A percentile compares a stretch with the other conserved stretches of the same genome.
phyloP scores from a whole-genome alignment of 1,139 yeast species.

The Cylindricascospora bacillispora region DNA sequence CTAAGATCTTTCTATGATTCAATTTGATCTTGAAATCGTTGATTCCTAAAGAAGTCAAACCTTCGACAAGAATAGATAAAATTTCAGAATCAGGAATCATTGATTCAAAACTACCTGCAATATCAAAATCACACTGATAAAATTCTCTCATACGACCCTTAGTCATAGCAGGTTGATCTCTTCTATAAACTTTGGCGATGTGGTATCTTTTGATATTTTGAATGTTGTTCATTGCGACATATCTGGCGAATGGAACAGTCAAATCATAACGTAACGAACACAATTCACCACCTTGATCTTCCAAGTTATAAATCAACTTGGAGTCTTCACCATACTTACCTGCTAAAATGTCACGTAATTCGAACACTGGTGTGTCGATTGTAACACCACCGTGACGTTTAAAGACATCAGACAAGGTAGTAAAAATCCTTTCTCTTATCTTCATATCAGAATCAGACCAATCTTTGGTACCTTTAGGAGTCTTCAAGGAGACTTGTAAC shows the following conservation, averaged over 20 bases:
- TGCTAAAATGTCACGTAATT: slow-evolving; percentile 82
- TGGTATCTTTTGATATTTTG: slow-evolving; percentile 86
- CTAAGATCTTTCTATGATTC: slow-evolving; percentile 89
- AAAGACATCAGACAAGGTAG: slow-evolving; percentile 57
- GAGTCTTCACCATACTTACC: slow-evolving; percentile 99
- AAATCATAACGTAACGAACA: slow-evolving; percentile 90
- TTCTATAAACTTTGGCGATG: slow-evolving; percentile 93
- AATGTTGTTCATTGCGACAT: slow-evolving; percentile 86
- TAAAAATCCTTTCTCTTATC: slow-evolving; percentile 76
- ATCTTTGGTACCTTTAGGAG: slow-evolving; percentile 96
- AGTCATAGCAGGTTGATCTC: slow-evolving; percentile 99
- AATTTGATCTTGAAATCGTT: slow-evolving; percentile 79
- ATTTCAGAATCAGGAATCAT: slow-evolving; percentile 97
- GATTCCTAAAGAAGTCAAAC: slow-evolving; percentile 72
- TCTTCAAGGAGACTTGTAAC: slow-evolving; percentile 60
- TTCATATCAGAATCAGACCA: slow-evolving; percentile 99
- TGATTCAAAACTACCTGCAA: slow-evolving; percentile 81
- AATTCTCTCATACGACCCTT: slow-evolving; percentile 99
- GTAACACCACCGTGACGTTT: slow-evolving; percentile 97
- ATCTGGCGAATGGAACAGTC: slow-evolving; percentile 96
- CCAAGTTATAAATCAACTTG: slow-evolving; percentile 83
- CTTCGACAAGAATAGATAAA: slow-evolving; percentile 69
- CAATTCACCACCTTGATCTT: slow-evolving; percentile 97
- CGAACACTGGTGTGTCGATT: slow-evolving; percentile 95
- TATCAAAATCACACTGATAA: slow-evolving; percentile 94